These are phyloP conservation scores for Rubia yunnanensis DNA, from an alignment of 257 asterid genomes.

Conservation along the genomic window DNA sequence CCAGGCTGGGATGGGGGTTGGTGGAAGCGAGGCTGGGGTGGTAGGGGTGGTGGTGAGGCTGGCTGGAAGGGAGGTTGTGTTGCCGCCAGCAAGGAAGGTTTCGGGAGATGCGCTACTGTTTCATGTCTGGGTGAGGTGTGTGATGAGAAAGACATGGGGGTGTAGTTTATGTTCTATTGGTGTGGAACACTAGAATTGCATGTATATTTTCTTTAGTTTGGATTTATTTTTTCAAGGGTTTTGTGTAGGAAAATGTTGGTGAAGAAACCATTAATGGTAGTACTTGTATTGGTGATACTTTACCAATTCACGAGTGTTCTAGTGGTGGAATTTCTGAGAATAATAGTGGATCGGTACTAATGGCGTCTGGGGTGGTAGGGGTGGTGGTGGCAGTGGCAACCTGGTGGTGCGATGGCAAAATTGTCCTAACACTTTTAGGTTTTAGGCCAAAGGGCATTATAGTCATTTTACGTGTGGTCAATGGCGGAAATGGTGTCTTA, in stretches of 20 bases:
- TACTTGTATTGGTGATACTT: constrained; percentile 12
- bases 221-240: not conserved
- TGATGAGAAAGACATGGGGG: not conserved
- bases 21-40: too few species aligned
- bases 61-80: too few species aligned
- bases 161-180: not conserved
- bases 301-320: constrained; percentile 12
- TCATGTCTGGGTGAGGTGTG: constrained; percentile 12
- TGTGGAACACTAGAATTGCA: not conserved
- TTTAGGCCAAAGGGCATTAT: too few species aligned
- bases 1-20: too few species aligned
- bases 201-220: not conserved
- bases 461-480: too few species aligned
- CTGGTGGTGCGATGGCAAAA: too few species aligned
- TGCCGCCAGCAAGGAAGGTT: not conserved
- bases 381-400: too few species aligned
- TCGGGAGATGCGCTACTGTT: constrained; percentile 1
- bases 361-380: too few species aligned
- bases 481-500: too few species aligned
- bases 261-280: not conserved
- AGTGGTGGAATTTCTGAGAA: constrained; percentile 14
- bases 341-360: constrained; percentile 21
- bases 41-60: too few species aligned
- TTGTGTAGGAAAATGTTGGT: constrained; percentile 9
- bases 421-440: too few species aligned